Evolutionary conservation across 257 asterid genomes (phyloP).

Genomic region (Przewalskia tangutica): DNA sequence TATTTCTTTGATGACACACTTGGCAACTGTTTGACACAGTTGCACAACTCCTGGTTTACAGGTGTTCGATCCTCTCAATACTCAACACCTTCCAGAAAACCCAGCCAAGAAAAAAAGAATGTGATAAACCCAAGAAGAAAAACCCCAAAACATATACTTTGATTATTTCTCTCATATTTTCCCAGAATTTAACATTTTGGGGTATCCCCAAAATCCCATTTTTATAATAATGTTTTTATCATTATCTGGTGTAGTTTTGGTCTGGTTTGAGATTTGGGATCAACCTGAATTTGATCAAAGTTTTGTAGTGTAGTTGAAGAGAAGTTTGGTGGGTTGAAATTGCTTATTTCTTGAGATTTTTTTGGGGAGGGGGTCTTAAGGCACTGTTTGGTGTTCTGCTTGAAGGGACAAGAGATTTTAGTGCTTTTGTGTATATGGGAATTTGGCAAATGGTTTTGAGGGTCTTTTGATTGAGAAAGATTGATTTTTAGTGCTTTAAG

Average conservation of each 20-base stretch:
- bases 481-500: too few species aligned
- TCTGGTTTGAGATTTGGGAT: neutral
- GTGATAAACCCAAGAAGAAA: too few species aligned
- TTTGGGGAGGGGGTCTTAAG: neutral
- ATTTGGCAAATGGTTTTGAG: neutral
- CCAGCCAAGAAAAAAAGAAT: too few species aligned
- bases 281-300: neutral
- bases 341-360: neutral
- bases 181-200: neutral
- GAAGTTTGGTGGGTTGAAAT: neutral
- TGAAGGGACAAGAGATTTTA: neutral
- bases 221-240: too few species aligned
- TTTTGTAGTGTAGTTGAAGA: slow-evolving; percentile 3
- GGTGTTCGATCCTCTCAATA: too few species aligned
- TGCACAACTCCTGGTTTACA: too few species aligned
- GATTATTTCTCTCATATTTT: too few species aligned
- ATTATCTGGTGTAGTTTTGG: neutral
- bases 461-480: too few species aligned
- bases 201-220: neutral
- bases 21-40: too few species aligned
- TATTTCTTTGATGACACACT: too few species aligned
- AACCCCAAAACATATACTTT: too few species aligned
- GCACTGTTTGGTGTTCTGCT: neutral
- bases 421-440: neutral
- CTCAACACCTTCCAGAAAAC: too few species aligned